A percentile compares a stretch with the other conserved stretches of the same genome.
These are phyloP conservation scores for Pedinophyceae sp. DNA, from an alignment of 139 green algal species.

Conservation along the genomic window DNA sequence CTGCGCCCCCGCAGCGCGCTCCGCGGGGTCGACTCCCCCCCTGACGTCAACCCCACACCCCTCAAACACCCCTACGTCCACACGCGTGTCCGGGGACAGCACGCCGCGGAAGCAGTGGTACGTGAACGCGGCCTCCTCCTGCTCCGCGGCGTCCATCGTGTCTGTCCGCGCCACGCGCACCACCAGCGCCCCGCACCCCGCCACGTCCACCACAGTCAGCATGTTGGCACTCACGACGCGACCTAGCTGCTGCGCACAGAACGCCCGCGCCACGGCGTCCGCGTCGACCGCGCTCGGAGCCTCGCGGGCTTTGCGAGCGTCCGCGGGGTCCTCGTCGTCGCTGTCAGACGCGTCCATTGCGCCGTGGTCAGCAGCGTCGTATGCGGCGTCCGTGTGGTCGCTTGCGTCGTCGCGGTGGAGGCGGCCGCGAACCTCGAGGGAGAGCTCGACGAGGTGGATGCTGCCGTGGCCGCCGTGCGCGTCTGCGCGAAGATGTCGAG, in stretches of 20 bases:
- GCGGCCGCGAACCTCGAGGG: no score
- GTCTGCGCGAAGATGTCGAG: no score
- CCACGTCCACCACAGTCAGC: conserved; percentile 6
- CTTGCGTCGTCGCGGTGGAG: no score
- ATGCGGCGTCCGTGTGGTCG: no score
- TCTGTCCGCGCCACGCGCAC: conserved; percentile 21
- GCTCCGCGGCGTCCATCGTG: conserved; percentile 21
- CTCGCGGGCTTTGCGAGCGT: no score
- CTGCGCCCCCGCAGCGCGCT: neutral
- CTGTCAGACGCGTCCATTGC: no score
- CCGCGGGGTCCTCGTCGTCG: no score
- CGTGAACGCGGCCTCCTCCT: conserved; percentile 15
- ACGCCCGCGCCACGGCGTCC: neutral
- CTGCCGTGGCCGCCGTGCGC: no score
- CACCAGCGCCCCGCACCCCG: conserved; percentile 8
- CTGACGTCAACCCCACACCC: neutral
- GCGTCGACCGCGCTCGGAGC: conserved; percentile 16
- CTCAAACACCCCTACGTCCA: conserved; percentile 11
- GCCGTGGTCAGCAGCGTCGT: no score
- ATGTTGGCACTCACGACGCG: conserved; percentile 13
- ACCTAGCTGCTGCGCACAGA: conserved; percentile 13
- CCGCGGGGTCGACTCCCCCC: conserved; percentile 2
- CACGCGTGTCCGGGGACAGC: conserved; percentile 21
- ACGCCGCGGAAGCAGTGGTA: conserved; percentile 51
- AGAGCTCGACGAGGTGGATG: no score